These are phyloP conservation scores for Beauveria bassiana DNA, from an alignment of 2,329 filamentous ascomycete species.

Conservation along the genomic window DNA sequence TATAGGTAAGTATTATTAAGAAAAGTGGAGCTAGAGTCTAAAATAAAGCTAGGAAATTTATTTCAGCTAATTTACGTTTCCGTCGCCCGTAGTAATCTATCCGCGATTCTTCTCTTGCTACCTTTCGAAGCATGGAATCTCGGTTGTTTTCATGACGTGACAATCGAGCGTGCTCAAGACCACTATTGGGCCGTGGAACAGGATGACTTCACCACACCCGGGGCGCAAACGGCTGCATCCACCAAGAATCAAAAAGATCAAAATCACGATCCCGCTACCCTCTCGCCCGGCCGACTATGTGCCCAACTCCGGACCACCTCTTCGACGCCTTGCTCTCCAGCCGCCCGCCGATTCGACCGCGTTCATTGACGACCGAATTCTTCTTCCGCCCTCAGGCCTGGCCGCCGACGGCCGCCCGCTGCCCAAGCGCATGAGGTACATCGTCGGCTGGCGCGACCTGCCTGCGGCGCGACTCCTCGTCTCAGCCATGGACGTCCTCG, in stretches of 20 bases:
- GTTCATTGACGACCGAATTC: slow-evolving; percentile 48
- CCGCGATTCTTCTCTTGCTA: background rate
- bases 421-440: slow-evolving; percentile 42
- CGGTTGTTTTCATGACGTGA: background rate
- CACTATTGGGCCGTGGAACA: background rate
- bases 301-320: slow-evolving; percentile 39
- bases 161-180: background rate
- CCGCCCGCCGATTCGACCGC: slow-evolving; percentile 44
- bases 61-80: no score
- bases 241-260: background rate
- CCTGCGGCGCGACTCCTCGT: slow-evolving; percentile 41
- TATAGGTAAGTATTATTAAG: no score
- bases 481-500: slow-evolving; percentile 38
- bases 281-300: slow-evolving; percentile 27
- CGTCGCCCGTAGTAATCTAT: no score
- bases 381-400: slow-evolving; percentile 31
- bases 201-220: background rate
- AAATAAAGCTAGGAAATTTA: no score
- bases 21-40: no score
- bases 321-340: slow-evolving; percentile 39
- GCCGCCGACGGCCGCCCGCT: slow-evolving; percentile 28
- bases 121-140: background rate
- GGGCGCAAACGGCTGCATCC: background rate
- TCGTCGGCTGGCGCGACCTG: slow-evolving; percentile 47
- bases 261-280: background rate